Evolutionary conservation across 805 yeast species (phyloP).

Genomic region (Candida bentonensis): DNA sequence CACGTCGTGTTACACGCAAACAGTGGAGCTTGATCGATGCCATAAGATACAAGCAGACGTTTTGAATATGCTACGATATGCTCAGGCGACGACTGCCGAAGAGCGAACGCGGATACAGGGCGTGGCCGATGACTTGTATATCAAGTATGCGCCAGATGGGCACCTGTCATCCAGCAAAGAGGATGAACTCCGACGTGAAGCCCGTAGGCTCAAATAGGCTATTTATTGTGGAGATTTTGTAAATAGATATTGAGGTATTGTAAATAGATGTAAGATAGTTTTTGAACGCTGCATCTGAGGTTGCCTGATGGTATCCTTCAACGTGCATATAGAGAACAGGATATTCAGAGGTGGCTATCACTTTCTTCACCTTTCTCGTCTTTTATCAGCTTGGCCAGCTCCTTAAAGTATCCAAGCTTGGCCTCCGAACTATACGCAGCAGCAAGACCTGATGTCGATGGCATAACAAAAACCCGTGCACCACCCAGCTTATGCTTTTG

Average conservation of each 20-base stretch:
- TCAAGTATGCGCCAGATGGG: constrained; percentile 12
- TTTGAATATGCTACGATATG: constrained; percentile 15
- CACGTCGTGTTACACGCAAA: constrained; percentile 13
- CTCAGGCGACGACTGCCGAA: constrained; percentile 6
- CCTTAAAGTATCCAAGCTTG: constrained; percentile 37
- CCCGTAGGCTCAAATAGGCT: constrained; percentile 8
- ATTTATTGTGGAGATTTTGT: too few species aligned
- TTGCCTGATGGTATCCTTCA: too few species aligned
- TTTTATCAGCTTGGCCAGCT: constrained; percentile 16
- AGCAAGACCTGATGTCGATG: constrained; percentile 63
- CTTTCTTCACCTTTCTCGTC: neutral
- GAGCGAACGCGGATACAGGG: constrained; percentile 11
- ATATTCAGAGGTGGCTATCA: too few species aligned
- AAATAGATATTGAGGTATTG: too few species aligned
- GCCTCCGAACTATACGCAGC: constrained; percentile 32
- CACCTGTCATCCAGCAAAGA: constrained; percentile 11
- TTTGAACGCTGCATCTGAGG: too few species aligned
- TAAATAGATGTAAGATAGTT: too few species aligned
- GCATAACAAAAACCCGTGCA: constrained; percentile 40
- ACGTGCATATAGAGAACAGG: too few species aligned
- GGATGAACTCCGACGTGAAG: neutral
- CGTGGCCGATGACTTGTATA: constrained; percentile 19
- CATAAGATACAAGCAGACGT: constrained; percentile 16
- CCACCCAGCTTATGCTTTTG: constrained; percentile 20
- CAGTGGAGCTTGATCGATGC: constrained; percentile 16